A percentile compares a stretch with the other conserved stretches of the same genome.
These are phyloP conservation scores for Triticum urartu DNA, from an alignment of 176 grass and related monocot genomes.

Conservation along the genomic window DNA sequence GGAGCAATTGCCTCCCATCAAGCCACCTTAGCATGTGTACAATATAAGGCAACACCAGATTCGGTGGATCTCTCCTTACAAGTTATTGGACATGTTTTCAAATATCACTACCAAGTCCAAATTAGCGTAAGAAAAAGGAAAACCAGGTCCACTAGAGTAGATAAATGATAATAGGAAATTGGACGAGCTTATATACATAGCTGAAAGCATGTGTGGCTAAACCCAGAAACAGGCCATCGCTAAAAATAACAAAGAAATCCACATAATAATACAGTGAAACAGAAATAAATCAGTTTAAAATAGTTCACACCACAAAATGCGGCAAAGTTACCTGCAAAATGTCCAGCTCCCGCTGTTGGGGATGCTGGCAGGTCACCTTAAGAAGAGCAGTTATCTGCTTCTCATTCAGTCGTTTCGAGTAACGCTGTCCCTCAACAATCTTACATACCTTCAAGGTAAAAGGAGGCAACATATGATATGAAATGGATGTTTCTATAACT, in stretches of 20 bases:
- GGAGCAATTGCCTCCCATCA: not conserved
- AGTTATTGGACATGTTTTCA: not conserved
- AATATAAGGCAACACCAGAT: not conserved
- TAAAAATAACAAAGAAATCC: not conserved
- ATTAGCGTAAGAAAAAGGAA: not conserved
- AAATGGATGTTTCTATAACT: not conserved
- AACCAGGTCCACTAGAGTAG: not conserved
- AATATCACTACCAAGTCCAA: not conserved
- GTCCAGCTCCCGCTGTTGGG: constrained; percentile 53
- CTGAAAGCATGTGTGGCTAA: not conserved
- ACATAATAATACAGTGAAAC: not conserved
- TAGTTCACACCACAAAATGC: not conserved
- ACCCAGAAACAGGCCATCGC: not conserved
- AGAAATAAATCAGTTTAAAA: not conserved
- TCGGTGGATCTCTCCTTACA: no score
- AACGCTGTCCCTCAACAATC: constrained; percentile 69
- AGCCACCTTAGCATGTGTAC: not conserved
- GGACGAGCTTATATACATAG: not conserved
- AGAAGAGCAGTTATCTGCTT: constrained; percentile 72
- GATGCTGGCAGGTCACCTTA: constrained; percentile 62
- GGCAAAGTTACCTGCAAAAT: constrained; percentile 53
- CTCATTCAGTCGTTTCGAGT: constrained; percentile 67
- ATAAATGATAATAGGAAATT: constrained; percentile 1
- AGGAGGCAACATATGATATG: not conserved
- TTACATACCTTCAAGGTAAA: constrained; percentile 51